Evolutionary conservation across 345 rosid genomes (phyloP).

Genomic region (Eucalyptus guilfoylei): DNA sequence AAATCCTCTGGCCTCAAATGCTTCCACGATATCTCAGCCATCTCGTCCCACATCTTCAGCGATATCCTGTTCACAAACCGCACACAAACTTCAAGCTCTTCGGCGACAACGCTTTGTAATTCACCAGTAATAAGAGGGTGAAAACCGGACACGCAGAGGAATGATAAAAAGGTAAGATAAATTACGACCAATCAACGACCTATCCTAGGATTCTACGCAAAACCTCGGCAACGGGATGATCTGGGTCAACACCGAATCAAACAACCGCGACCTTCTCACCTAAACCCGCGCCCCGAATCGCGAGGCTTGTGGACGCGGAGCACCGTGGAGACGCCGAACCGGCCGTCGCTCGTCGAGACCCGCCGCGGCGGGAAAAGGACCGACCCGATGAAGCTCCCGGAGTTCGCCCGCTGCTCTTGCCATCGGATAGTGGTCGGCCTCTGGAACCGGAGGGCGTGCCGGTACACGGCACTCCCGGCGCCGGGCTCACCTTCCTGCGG

Average conservation of each 20-base stretch:
- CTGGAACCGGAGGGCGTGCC: constrained; percentile 36
- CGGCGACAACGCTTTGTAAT: not conserved
- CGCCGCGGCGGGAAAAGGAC: constrained; percentile 18
- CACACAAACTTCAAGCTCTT: not conserved
- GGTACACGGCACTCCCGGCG: constrained; percentile 30
- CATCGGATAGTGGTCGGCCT: constrained; percentile 34
- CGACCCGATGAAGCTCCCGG: constrained; percentile 44
- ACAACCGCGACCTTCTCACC: constrained; percentile 17
- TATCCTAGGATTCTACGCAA: not conserved
- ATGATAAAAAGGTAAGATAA: not conserved
- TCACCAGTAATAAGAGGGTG: not conserved
- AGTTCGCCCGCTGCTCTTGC: constrained; percentile 19
- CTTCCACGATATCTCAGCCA: constrained; percentile 31
- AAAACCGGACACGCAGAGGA: not conserved
- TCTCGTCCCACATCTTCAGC: constrained; percentile 28
- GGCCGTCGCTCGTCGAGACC: not conserved
- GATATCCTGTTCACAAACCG: constrained; percentile 23
- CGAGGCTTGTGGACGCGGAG: constrained; percentile 24
- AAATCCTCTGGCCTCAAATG: constrained; percentile 51
- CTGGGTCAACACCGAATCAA: not conserved
- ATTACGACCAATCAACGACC: not conserved
- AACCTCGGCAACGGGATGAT: not conserved
- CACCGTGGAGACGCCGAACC: constrained; percentile 25
- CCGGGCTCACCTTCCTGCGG: constrained; percentile 13
- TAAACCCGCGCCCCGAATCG: constrained; percentile 13